Evolutionary conservation across 108 stramenopile genomes (phyloP), one percentile per base, ranked within the genome.

Genomic region (Cyclotella sp.): DNA sequence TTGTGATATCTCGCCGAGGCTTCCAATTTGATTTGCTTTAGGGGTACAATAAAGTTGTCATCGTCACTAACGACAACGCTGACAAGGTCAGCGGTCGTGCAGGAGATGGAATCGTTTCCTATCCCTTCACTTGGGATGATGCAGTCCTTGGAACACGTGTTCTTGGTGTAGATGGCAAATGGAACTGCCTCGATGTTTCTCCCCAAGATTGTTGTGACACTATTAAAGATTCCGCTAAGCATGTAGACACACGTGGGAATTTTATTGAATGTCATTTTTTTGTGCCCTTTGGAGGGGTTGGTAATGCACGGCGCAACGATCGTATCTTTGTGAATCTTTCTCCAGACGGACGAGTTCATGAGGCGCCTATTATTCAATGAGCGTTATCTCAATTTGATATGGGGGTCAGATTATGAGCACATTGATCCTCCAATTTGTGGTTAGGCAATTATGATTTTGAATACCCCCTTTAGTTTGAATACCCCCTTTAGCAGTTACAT

Each of bases 31-130:
- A 29, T 59, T 2, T 59, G 34, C 34, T 34, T 34, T 34, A 70
- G 43, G 70, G 78, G 0, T 79, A 79, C 66, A 79, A 79, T 66
- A 79, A 73, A 45, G 78, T 79, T 2, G 78, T 79, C 9, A 79
- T 79, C 28, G 42, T 79, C 15, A 79, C 78, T 18, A 49, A 79
- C 45, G 21, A 43, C 0, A 2, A 49, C 0, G 78, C 78, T 26
- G 46, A 49, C n/a, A 34, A 15, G 9, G 78, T 79, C 12, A 55
- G 28, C 28, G 78, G 78, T 41, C 30, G 34, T 22, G 22, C 15
- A 0, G 66, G 72, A 6, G 72, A 79, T 59, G 72, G 78, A 39
- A 67, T 79, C 27, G 78, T 79, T 9, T 46, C 53, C 0, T 79
- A 79, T 52, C 78, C 78, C 13, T 79, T 72, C 64, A 44, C 30